phyloP scores from a whole-genome alignment of 2,329 filamentous ascomycete genomes.

The Colletotrichum sp. region DNA sequence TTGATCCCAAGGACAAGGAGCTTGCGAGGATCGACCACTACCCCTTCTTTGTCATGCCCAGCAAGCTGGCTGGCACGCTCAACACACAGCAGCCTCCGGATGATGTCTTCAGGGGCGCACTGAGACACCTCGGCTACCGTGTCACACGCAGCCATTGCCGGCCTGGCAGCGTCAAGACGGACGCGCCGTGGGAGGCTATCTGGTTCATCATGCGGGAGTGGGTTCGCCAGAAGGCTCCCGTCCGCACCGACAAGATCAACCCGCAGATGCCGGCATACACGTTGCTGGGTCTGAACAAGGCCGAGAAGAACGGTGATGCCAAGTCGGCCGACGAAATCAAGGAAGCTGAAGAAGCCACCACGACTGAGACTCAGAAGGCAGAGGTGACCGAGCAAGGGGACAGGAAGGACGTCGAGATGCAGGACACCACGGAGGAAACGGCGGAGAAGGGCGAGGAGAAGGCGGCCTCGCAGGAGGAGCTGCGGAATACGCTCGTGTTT shows the following conservation, averaged over 20 bases:
- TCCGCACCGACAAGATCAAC: slow-evolving; percentile 75
- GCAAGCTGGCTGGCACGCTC: slow-evolving; percentile 74
- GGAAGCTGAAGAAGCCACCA: background rate
- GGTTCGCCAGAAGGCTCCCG: slow-evolving; percentile 78
- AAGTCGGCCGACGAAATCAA: background rate
- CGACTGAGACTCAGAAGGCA: background rate
- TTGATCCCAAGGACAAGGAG: slow-evolving; percentile 49
- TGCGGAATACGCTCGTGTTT: slow-evolving; percentile 70
- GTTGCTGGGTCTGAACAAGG: slow-evolving; percentile 60
- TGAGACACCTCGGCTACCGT: slow-evolving; percentile 80
- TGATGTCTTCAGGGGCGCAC: slow-evolving; percentile 78
- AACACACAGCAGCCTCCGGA: slow-evolving; percentile 83
- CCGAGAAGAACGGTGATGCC: slow-evolving; percentile 31
- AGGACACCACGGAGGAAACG: slow-evolving; percentile 24
- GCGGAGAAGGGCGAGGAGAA: slow-evolving; percentile 35
- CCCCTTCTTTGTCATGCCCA: slow-evolving; percentile 88
- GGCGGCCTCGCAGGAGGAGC: slow-evolving; percentile 32
- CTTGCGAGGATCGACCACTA: slow-evolving; percentile 72
- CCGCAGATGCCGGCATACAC: slow-evolving; percentile 73
- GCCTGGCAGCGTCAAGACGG: slow-evolving; percentile 88
- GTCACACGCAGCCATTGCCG: slow-evolving; percentile 89
- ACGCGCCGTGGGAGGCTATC: slow-evolving; percentile 87
- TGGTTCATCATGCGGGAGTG: slow-evolving; percentile 96
- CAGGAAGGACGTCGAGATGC: slow-evolving; percentile 37
- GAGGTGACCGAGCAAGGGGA: slow-evolving; percentile 16